Percentiles rank a stretch among this genome's conserved stretches.
phyloP scores from a whole-genome alignment of 2,329 filamentous ascomycete species.

The Beauveria bassiana region DNA sequence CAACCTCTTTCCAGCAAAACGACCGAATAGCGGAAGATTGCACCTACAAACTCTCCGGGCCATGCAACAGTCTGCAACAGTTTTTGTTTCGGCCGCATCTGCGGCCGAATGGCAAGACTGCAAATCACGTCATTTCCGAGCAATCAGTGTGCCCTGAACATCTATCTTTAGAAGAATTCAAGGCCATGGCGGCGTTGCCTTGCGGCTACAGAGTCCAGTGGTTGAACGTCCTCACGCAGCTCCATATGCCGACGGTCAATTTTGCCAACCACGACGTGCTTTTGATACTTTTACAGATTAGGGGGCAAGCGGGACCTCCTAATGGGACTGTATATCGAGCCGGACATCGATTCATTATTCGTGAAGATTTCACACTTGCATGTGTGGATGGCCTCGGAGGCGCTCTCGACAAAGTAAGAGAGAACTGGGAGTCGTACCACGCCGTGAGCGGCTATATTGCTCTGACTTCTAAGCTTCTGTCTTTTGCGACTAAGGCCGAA shows the following conservation, averaged over 20 bases:
- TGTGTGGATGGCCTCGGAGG: not conserved
- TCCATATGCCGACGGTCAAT: not conserved
- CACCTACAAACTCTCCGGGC: not conserved
- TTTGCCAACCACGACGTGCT: not conserved
- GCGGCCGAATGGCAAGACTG: not conserved
- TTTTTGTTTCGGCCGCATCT: not conserved
- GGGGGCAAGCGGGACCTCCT: not conserved
- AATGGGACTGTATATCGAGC: not conserved
- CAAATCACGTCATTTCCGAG: not conserved
- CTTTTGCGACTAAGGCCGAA: not conserved
- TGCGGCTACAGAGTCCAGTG: not conserved
- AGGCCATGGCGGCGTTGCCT: not conserved
- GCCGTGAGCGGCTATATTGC: not conserved
- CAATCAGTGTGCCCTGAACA: not conserved
- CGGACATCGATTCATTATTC: not conserved
- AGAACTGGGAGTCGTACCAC: slow-evolving; percentile 3
- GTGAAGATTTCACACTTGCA: not conserved
- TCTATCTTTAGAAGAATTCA: slow-evolving; percentile 18
- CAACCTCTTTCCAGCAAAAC: not conserved
- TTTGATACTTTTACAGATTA: not conserved
- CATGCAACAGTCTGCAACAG: not conserved
- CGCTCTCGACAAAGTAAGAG: not conserved
- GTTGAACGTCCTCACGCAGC: slow-evolving; percentile 5
- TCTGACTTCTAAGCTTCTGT: not conserved
- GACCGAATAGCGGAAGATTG: not conserved